phyloP scores from a whole-genome alignment of 768 basidiomycete genomes.

The Cubamyces sp. region DNA sequence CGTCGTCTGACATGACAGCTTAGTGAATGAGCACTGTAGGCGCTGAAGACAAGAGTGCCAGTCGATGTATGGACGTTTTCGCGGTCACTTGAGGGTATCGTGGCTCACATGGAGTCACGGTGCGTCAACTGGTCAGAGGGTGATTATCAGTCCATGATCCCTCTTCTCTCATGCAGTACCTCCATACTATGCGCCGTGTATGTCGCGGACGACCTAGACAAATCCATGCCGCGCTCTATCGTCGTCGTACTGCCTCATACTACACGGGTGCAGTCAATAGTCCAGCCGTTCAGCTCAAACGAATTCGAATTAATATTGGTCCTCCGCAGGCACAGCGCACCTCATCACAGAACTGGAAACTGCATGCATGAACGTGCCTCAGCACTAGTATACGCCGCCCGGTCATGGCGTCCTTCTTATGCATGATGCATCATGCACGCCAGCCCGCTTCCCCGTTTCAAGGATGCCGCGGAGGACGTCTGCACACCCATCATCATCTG shows the following conservation, averaged over 20 bases:
- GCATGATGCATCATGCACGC: background rate
- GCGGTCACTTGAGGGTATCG: too few relatives aligned
- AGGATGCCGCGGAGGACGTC: background rate
- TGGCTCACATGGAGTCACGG: too few relatives aligned
- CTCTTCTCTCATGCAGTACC: background rate
- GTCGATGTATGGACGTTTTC: too few relatives aligned
- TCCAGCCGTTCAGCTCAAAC: background rate
- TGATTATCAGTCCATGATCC: background rate
- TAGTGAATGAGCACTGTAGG: too few relatives aligned
- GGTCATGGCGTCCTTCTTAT: background rate
- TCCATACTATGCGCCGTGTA: too few relatives aligned
- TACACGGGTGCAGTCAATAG: too few relatives aligned
- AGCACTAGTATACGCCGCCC: background rate
- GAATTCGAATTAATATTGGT: background rate
- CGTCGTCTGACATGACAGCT: too few relatives aligned
- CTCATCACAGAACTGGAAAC: background rate
- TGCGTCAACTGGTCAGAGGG: too few relatives aligned
- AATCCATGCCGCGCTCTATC: background rate
- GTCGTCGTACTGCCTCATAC: background rate
- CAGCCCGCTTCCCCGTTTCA: background rate
- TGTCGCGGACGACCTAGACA: background rate
- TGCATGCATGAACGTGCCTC: background rate
- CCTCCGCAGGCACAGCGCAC: conserved; percentile 13
- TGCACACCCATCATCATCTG: background rate
- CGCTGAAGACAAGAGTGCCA: too few relatives aligned